Percentiles rank a stretch among this genome's conserved stretches.
These are phyloP conservation scores for Annona cherimola DNA, from an alignment of 164 flowering plant species.

Conservation along the genomic window DNA sequence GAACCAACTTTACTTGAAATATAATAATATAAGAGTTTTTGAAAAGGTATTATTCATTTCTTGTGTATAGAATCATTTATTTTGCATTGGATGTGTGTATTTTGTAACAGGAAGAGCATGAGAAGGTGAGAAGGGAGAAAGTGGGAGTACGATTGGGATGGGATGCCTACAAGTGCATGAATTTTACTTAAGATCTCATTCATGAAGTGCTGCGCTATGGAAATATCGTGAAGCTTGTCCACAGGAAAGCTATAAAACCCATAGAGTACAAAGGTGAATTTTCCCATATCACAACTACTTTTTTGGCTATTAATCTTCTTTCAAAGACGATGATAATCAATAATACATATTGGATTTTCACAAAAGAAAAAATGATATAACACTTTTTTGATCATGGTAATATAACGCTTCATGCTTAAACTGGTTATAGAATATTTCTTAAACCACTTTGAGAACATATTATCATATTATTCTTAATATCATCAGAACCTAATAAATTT, in stretches of 20 bases:
- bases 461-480: too few species aligned
- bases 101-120: too few species aligned
- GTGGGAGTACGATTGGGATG: neutral
- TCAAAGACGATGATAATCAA: neutral
- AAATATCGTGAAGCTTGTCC: conserved; percentile 16
- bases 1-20: too few species aligned
- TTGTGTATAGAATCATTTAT: too few species aligned
- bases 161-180: conserved; percentile 9
- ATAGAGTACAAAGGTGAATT: conserved; percentile 11
- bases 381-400: neutral
- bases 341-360: too few species aligned
- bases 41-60: too few species aligned
- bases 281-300: neutral
- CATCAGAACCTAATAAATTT: too few species aligned
- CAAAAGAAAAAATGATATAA: too few species aligned
- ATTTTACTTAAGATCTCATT: conserved; percentile 7
- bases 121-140: too few species aligned
- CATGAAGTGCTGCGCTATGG: conserved; percentile 13
- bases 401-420: neutral
- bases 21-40: too few species aligned
- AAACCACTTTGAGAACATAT: too few species aligned
- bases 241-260: conserved; percentile 11
- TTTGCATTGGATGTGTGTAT: too few species aligned
- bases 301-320: neutral
- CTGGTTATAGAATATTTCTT: neutral